Conservation (phyloP, 495 filamentous ascomycete genomes). For the Aspergillus ellipticus region DNA sequence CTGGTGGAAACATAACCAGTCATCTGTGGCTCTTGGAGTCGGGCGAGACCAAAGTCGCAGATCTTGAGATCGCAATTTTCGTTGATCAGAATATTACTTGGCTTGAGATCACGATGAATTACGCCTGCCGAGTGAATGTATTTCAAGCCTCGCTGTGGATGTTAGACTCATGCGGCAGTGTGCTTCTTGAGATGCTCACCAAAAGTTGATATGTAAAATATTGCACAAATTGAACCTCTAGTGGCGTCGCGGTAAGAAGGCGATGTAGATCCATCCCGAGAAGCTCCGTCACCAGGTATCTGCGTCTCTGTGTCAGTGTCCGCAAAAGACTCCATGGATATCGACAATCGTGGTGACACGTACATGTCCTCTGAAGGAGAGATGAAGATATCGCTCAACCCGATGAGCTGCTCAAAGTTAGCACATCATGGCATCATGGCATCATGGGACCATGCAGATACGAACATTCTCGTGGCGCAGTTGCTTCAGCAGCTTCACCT, state of each 20-base stretch:
- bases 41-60: slow-evolving; percentile 95
- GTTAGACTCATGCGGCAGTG: neutral
- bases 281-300: slow-evolving; percentile 96
- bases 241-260: slow-evolving; percentile 84
- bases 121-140: slow-evolving; percentile 98
- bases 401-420: slow-evolving; percentile 70
- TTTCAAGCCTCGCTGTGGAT: slow-evolving; percentile 84
- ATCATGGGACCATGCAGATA: neutral
- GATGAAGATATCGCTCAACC: slow-evolving; percentile 98
- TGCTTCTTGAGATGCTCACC: slow-evolving; percentile 42
- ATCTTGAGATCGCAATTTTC: slow-evolving; percentile 99
- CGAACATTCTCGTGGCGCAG: slow-evolving; percentile 90
- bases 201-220: slow-evolving; percentile 99
- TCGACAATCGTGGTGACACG: slow-evolving; percentile 22
- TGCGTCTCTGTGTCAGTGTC: slow-evolving; percentile 26
- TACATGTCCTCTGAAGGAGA: slow-evolving; percentile 98
- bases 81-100: slow-evolving; percentile 96
- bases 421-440: neutral
- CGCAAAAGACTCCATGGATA: neutral
- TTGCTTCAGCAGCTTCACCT: slow-evolving; percentile 96
- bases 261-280: slow-evolving; percentile 95
- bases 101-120: slow-evolving; percentile 95
- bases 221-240: slow-evolving; percentile 98
- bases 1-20: slow-evolving; percentile 97
- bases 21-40: slow-evolving; percentile 99